These are phyloP conservation scores for Debaryomycetaceae sp. DNA, from an alignment of 1,139 yeast species.

Conservation along the genomic window DNA sequence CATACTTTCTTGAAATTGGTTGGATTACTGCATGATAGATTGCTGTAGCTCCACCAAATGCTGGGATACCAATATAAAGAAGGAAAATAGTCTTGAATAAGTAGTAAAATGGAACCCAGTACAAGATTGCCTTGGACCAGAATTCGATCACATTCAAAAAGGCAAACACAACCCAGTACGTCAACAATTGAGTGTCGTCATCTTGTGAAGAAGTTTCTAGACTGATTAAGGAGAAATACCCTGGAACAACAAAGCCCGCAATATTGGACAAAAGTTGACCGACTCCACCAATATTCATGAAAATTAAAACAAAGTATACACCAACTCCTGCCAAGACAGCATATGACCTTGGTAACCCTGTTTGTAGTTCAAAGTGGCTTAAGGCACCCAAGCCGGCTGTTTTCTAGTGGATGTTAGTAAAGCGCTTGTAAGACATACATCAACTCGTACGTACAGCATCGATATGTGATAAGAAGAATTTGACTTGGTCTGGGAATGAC, in stretches of 20 bases:
- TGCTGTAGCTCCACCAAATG: conserved; percentile 76
- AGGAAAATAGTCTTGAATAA: conserved; percentile 86
- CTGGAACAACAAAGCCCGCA: conserved; percentile 89
- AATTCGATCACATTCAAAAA: conserved; percentile 86
- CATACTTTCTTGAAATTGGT: conserved; percentile 67
- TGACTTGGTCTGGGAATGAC: conserved; percentile 28
- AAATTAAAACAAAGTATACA: conserved; percentile 69
- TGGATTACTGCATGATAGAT: conserved; percentile 63
- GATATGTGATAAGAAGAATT: conserved; percentile 23
- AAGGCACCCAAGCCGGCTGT: conserved; percentile 40
- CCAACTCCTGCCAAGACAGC: conserved; percentile 65
- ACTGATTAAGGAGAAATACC: conserved; percentile 83
- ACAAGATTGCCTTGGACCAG: conserved; percentile 90
- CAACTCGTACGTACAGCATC: conserved; percentile 24
- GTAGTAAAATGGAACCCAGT: conserved; percentile 96
- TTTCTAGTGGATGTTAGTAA: conserved; percentile 23
- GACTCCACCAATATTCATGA: conserved; percentile 87
- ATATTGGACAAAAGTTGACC: conserved; percentile 91
- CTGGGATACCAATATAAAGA: conserved; percentile 85
- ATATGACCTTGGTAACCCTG: conserved; percentile 87
- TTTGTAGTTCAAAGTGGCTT: conserved; percentile 55
- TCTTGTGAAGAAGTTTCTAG: conserved; percentile 62
- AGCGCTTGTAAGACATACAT: neutral
- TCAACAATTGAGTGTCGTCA: conserved; percentile 84
- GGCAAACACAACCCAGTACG: conserved; percentile 97